These are phyloP conservation scores for Stentor roeselii DNA, from an alignment of 73 alveolate species.

Conservation along the genomic window DNA sequence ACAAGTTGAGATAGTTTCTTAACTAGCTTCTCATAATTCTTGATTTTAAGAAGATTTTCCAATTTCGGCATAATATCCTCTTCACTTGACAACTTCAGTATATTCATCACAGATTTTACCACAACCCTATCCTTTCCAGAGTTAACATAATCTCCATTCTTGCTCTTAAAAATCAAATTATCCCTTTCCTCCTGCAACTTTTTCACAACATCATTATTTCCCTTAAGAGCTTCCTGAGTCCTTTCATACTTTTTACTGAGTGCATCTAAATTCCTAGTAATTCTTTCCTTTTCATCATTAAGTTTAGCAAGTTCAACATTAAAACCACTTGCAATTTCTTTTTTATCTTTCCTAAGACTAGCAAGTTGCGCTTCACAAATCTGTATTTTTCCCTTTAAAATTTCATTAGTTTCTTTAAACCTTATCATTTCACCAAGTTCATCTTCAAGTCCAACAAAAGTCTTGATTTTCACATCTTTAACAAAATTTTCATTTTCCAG, in stretches of 20 bases:
- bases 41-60: too few species aligned
- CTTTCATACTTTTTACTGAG: not conserved
- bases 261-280: not conserved
- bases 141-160: too few species aligned
- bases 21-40: too few species aligned
- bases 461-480: not conserved
- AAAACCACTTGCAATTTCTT: too few species aligned
- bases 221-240: not conserved
- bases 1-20: too few species aligned
- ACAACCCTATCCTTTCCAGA: too few species aligned
- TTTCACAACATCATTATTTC: not conserved
- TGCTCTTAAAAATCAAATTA: too few species aligned
- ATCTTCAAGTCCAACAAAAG: not conserved
- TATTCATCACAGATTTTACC: too few species aligned
- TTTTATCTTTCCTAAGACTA: not conserved
- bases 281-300: not conserved
- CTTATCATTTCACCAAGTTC: not conserved
- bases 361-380: not conserved
- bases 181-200: not conserved
- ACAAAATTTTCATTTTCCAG: not conserved
- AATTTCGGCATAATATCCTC: too few species aligned
- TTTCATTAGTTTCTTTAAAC: not conserved
- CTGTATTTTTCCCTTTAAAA: not conserved
- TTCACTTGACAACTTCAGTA: too few species aligned
- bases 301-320: not conserved